These are phyloP conservation scores for Hypomontagnella monticulosa DNA, from an alignment of 495 filamentous ascomycete species.

Conservation along the genomic window DNA sequence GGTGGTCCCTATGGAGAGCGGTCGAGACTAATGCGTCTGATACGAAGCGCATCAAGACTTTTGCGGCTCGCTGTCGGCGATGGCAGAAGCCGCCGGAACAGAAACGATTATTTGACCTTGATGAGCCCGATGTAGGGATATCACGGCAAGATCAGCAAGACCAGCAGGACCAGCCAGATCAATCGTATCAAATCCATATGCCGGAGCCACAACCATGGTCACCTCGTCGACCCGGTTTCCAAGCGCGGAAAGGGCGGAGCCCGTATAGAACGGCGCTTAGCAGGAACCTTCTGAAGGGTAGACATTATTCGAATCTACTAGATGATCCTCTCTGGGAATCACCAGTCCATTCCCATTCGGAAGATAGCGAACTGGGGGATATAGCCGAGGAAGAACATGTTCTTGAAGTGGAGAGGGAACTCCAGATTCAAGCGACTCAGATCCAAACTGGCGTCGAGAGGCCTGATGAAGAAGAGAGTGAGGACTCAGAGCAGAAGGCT, in stretches of 20 bases:
- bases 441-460: background rate
- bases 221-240: background rate
- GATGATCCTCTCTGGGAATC: constrained; percentile 19
- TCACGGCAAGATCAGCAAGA: background rate
- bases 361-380: constrained; percentile 1
- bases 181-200: background rate
- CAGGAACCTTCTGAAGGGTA: constrained; percentile 25
- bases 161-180: background rate
- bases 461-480: background rate
- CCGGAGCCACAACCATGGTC: constrained; percentile 3
- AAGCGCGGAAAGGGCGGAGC: background rate
- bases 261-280: constrained; percentile 17
- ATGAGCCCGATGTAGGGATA: background rate
- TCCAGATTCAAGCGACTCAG: background rate
- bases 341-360: constrained; percentile 21
- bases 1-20: constrained; percentile 43
- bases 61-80: constrained; percentile 24
- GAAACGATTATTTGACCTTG: constrained; percentile 12
- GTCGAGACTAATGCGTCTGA: constrained; percentile 7
- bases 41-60: constrained; percentile 15
- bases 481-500: background rate
- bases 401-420: background rate
- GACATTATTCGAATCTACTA: constrained; percentile 19
- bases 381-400: background rate
- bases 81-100: constrained; percentile 27